Percentiles rank a stretch among this genome's conserved stretches.
These are phyloP conservation scores for Microascus cirrosus DNA, from an alignment of 2,329 filamentous ascomycete species.

Conservation along the genomic window DNA sequence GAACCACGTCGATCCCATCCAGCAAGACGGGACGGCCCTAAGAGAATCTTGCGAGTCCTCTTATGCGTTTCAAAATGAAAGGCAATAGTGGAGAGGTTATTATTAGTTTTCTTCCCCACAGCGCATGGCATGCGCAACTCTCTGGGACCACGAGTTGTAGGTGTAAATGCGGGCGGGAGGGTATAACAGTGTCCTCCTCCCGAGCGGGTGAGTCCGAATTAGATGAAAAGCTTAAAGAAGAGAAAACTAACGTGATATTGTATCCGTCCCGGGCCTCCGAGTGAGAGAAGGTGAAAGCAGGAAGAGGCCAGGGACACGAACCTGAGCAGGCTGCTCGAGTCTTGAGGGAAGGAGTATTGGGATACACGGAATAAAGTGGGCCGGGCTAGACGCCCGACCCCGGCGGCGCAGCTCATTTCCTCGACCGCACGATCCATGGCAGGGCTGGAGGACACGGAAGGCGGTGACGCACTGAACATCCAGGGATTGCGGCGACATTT, in stretches of 20 bases:
- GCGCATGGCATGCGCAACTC: background rate
- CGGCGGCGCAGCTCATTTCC: background rate
- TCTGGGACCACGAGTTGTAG: background rate
- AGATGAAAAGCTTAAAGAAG: background rate
- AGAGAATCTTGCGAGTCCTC: background rate
- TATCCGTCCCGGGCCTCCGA: background rate
- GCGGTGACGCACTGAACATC: slow-evolving; percentile 2
- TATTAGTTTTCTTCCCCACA: background rate
- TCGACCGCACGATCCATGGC: background rate
- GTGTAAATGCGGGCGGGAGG: background rate
- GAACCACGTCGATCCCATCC: background rate
- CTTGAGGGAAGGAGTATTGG: background rate
- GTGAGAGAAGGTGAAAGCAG: background rate
- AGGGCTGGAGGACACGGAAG: slow-evolving; percentile 5
- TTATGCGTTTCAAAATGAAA: background rate
- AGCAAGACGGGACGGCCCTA: background rate
- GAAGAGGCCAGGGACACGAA: background rate
- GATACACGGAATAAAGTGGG: background rate
- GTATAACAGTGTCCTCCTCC: background rate
- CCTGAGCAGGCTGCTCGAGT: background rate
- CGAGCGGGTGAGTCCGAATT: background rate
- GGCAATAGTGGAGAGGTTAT: background rate
- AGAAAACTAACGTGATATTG: background rate
- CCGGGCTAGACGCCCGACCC: background rate
- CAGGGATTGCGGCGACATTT: background rate